Percentiles rank a stretch among this genome's conserved stretches.
phyloP scores from a whole-genome alignment of 2,329 filamentous ascomycete genomes.

The Alternaria atra region DNA sequence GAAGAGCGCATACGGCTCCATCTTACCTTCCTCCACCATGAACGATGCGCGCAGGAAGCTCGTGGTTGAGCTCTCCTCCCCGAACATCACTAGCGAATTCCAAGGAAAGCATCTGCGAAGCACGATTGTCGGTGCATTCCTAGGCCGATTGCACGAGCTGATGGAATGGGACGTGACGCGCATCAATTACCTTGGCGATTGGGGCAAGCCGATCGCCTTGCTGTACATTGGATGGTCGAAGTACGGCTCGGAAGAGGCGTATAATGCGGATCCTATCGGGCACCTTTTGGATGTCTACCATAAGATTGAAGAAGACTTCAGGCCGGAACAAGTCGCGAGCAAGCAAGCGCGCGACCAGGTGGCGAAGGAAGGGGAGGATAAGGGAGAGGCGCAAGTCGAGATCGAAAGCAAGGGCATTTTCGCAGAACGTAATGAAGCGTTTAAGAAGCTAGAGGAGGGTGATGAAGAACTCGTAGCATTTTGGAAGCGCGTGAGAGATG shows the following conservation, averaged over 20 bases:
- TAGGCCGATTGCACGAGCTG: conserved; percentile 67
- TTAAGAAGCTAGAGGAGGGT: conserved; percentile 75
- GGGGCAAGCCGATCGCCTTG: conserved; percentile 71
- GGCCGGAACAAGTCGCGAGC: conserved; percentile 66
- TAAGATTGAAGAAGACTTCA: conserved; percentile 67
- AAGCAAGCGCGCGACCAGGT: conserved; percentile 62
- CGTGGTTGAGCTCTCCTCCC: conserved; percentile 77
- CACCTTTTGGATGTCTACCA: conserved; percentile 77
- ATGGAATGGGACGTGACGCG: conserved; percentile 69
- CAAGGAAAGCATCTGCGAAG: conserved; percentile 72
- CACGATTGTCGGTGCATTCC: conserved; percentile 71
- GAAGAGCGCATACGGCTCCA: too few relatives aligned
- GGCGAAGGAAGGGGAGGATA: conserved; percentile 62
- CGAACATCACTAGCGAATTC: conserved; percentile 78
- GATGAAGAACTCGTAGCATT: conserved; percentile 67
- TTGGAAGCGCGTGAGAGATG: conserved; percentile 72
- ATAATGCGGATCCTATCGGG: conserved; percentile 71
- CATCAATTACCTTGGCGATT: conserved; percentile 74
- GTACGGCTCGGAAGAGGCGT: conserved; percentile 71
- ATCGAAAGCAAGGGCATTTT: conserved; percentile 45
- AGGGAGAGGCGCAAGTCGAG: conserved; percentile 35
- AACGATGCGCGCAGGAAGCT: too few relatives aligned
- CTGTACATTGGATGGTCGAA: conserved; percentile 71
- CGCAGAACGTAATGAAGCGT: conserved; percentile 60
- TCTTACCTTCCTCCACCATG: too few relatives aligned